A percentile compares a stretch with the other conserved stretches of the same genome.
These are phyloP conservation scores for Chaetomiaceae sp. DNA, from an alignment of 2,329 filamentous ascomycete genomes.

Conservation along the genomic window DNA sequence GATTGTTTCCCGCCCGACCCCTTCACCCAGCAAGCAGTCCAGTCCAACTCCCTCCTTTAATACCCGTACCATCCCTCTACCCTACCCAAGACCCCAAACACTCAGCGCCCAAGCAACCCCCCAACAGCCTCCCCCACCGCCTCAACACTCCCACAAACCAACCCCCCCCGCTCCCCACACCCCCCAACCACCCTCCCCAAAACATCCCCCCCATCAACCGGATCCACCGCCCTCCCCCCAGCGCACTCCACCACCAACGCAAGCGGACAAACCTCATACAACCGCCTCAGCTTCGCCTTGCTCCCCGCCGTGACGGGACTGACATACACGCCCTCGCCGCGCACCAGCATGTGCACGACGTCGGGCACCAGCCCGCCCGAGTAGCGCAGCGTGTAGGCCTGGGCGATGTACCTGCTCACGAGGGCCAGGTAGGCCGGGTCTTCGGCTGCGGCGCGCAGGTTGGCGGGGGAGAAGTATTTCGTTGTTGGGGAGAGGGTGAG, in stretches of 20 bases:
- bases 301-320: slow-evolving; percentile 49
- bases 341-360: slow-evolving; percentile 53
- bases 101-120: slow-evolving; percentile 11
- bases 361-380: slow-evolving; percentile 58
- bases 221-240: slow-evolving; percentile 51
- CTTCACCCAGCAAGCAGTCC: too few species aligned
- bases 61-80: too few species aligned
- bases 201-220: slow-evolving; percentile 38
- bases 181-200: slow-evolving; percentile 35
- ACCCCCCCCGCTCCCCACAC: slow-evolving; percentile 46
- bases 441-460: slow-evolving; percentile 53
- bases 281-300: slow-evolving; percentile 51
- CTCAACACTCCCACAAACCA: slow-evolving; percentile 47
- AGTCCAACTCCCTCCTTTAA: too few species aligned
- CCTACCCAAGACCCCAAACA: too few species aligned
- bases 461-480: slow-evolving; percentile 59
- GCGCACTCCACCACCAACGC: slow-evolving; percentile 57
- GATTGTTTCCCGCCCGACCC: too few species aligned
- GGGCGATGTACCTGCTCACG: slow-evolving; percentile 44
- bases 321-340: slow-evolving; percentile 58
- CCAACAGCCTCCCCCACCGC: slow-evolving; percentile 38
- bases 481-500: slow-evolving; percentile 44
- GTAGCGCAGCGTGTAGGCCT: slow-evolving; percentile 56
- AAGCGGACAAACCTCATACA: slow-evolving; percentile 58
- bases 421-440: slow-evolving; percentile 45